A percentile compares a stretch with the other conserved stretches of the same genome.
Evolutionary conservation across 139 green algal genomes (phyloP).

Genomic region (Chloropicon primus): DNA sequence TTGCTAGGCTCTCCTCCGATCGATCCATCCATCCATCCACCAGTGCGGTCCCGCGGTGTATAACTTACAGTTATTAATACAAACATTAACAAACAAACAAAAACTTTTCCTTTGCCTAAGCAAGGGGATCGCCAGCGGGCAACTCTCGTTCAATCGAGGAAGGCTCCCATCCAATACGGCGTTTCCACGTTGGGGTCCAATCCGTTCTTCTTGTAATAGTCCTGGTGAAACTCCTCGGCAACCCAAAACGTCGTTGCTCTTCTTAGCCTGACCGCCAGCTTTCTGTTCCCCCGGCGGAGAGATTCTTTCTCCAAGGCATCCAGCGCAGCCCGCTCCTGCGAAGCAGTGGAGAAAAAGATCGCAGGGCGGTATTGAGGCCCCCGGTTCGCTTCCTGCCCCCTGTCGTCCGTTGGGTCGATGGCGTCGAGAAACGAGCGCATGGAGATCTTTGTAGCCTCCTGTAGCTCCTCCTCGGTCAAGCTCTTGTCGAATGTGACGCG

Average conservation of each 20-base stretch:
- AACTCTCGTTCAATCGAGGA: neutral
- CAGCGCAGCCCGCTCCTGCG: neutral
- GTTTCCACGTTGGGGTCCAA: neutral
- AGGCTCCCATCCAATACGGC: neutral
- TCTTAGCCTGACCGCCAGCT: neutral
- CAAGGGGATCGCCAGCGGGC: neutral
- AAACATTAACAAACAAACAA: too few relatives aligned
- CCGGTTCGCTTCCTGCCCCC: neutral
- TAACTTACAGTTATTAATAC: too few relatives aligned
- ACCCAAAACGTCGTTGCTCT: neutral
- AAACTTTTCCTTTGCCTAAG: too few relatives aligned
- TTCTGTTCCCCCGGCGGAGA: neutral
- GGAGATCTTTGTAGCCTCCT: neutral
- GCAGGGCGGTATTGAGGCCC: neutral
- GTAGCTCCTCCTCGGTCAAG: too few relatives aligned
- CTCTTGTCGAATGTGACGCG: neutral
- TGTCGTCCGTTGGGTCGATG: neutral
- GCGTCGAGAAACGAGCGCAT: neutral
- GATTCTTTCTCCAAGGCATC: neutral
- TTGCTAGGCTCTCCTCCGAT: too few relatives aligned
- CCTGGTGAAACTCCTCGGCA: neutral
- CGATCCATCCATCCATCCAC: too few relatives aligned
- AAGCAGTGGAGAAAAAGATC: neutral
- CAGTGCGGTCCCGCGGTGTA: too few relatives aligned
- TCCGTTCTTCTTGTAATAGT: neutral